phyloP scores from a whole-genome alignment of 805 yeast species.

The Sporopachydermia lactativora region DNA sequence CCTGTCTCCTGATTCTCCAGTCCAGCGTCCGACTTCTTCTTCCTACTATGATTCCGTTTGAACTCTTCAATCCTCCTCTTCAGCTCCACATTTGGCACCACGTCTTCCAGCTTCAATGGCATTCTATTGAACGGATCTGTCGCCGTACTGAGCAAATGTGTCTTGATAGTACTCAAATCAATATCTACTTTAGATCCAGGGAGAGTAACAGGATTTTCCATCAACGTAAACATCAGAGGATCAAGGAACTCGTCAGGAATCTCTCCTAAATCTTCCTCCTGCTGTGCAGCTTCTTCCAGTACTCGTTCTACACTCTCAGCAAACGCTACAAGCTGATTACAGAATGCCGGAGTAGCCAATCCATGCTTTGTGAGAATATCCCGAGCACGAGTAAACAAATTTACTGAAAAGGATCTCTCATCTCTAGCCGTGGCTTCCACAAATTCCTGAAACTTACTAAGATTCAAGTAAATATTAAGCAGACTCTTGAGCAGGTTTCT shows the following conservation, averaged over 20 bases:
- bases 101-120: slow-evolving; percentile 84
- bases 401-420: slow-evolving; percentile 70
- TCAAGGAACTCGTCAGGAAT: slow-evolving; percentile 94
- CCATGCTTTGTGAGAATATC: slow-evolving; percentile 42
- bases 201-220: slow-evolving; percentile 93
- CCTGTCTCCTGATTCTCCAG: too few species aligned
- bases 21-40: too few species aligned
- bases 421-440: slow-evolving; percentile 76
- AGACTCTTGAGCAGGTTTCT: slow-evolving; percentile 52
- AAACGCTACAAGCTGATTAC: slow-evolving; percentile 38
- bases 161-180: slow-evolving; percentile 83
- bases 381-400: slow-evolving; percentile 57
- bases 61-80: slow-evolving; percentile 46
- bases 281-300: slow-evolving; percentile 25
- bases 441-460: slow-evolving; percentile 51
- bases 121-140: slow-evolving; percentile 95
- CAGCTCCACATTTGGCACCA: slow-evolving; percentile 61
- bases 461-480: slow-evolving; percentile 61
- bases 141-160: slow-evolving; percentile 85
- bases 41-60: slow-evolving; percentile 20
- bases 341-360: slow-evolving; percentile 39
- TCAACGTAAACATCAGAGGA: slow-evolving; percentile 89
- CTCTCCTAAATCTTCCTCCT: slow-evolving; percentile 68
- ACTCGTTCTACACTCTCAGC: slow-evolving; percentile 50
- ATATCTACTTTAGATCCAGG: slow-evolving; percentile 78